Base-by-base conservation (phyloP, 2,329 filamentous ascomycete genomes). In the Cercospora canescens region DNA sequence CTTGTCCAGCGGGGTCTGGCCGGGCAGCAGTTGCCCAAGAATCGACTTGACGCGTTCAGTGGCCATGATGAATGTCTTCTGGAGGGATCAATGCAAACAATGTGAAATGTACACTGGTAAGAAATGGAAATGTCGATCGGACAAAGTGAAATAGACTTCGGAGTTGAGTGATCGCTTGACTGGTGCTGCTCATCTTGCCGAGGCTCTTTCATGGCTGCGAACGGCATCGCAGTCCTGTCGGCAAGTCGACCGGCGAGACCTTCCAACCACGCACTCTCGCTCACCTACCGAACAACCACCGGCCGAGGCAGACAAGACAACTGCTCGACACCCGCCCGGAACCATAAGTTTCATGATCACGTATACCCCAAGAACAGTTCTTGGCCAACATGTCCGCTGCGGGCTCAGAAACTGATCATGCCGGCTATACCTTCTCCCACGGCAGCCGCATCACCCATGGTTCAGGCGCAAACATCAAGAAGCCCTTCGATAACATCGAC, bases 1-100 rank as follows among this genome's bases (percentile, higher is more conserved):
- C 69, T 88, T 83, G 73, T 88, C 86, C 71, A 97, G 80, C 57
- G 88, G 88, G 73, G 88, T 88, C 74, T 89, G 87, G 71, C 76
- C 74, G 59, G 92, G 91, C 66, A 90, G 85, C 77, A 97, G 85
- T 80, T 98, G 94, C 82, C 90, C 93, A 75, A 97, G 86, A 76
- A 98, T 91, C 71, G 91, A 94, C 76, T 88, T 91, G 73, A 98
- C 89, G 81, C 94, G 89, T 84, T 97, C 92, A 69, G 89, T 86
- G 72, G 92, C 90, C 92, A 94, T 95, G 74, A 73, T 84, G 79
- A 60, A 34, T 34, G 8, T 56, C 6, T 24, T 18, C 8, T 32
- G 8, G 52, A 34, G 52, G 52, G 18, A 56, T 56, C 12, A n/a
- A 30, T 41, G 34, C 28, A 54, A 57, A 18, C 62, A 45, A 48